These are phyloP conservation scores for Monosporascus sp. DNA, from an alignment of 2,329 filamentous ascomycete species.

Conservation along the genomic window DNA sequence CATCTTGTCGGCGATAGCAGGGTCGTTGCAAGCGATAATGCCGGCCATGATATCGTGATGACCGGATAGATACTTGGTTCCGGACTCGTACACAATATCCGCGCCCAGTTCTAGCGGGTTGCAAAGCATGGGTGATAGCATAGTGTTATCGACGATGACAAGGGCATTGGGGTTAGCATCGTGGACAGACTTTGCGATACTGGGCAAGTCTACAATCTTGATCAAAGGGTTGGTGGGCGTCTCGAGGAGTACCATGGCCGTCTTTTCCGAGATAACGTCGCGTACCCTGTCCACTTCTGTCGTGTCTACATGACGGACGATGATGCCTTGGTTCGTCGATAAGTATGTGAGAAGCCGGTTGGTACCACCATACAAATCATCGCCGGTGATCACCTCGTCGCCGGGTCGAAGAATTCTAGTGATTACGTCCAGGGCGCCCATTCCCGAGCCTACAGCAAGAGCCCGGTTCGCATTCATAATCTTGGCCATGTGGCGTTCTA, in stretches of 20 bases:
- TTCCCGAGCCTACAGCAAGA: conserved; percentile 90
- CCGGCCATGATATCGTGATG: conserved; percentile 99
- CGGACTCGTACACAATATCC: conserved; percentile 95
- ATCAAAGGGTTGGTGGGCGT: conserved; percentile 97
- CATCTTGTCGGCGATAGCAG: conserved; percentile 75
- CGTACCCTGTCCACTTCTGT: conserved; percentile 69
- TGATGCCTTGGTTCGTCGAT: conserved; percentile 80
- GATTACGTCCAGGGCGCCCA: conserved; percentile 96
- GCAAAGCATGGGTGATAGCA: conserved; percentile 91
- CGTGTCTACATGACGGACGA: conserved; percentile 95
- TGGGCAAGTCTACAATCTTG: conserved; percentile 89
- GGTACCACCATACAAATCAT: conserved; percentile 94
- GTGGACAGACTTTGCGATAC: conserved; percentile 73
- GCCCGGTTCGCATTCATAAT: conserved; percentile 95
- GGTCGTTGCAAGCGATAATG: conserved; percentile 86
- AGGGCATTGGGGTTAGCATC: conserved; percentile 71
- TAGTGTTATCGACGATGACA: conserved; percentile 96
- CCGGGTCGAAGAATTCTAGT: conserved; percentile 84
- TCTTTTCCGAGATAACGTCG: conserved; percentile 68
- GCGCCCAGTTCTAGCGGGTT: conserved; percentile 93
- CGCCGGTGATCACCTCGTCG: conserved; percentile 94
- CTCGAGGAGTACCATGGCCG: conserved; percentile 91
- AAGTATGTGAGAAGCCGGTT: conserved; percentile 92
- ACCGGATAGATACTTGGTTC: conserved; percentile 95
- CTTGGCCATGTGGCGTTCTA: conserved; percentile 95